These are phyloP conservation scores for Fusarium sororula DNA, from an alignment of 2,329 filamentous ascomycete genomes.

Conservation along the genomic window DNA sequence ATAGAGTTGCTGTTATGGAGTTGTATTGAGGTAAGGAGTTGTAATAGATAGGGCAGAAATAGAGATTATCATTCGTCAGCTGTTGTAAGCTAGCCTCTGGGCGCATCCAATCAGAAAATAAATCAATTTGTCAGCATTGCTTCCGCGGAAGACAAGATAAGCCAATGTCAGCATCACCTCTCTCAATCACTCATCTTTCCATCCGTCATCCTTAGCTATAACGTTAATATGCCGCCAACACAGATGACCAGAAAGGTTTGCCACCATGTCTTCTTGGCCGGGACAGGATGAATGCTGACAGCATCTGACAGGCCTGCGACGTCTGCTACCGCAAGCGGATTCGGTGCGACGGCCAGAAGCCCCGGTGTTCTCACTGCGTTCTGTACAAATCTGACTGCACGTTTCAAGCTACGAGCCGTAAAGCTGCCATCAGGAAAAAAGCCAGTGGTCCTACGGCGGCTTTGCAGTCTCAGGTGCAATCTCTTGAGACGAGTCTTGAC, in stretches of 20 bases:
- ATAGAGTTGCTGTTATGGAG: no score
- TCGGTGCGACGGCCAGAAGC: conserved; percentile 19
- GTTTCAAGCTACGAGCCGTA: neutral
- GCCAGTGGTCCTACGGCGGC: rapidly evolving
- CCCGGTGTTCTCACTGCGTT: conserved; percentile 18
- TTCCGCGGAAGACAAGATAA: conserved; percentile 1
- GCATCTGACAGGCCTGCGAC: conserved; percentile 10
- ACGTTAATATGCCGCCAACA: neutral
- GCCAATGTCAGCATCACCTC: neutral
- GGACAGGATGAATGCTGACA: neutral
- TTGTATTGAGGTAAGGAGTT: no score
- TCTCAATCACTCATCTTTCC: no score
- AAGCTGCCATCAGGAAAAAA: neutral
- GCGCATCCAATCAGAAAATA: rapidly evolving
- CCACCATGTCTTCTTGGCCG: rapidly evolving
- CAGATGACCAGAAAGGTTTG: neutral
- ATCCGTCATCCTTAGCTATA: neutral
- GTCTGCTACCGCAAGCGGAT: conserved; percentile 29
- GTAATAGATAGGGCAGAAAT: neutral
- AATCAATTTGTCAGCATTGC: neutral
- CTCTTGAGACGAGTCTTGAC: neutral
- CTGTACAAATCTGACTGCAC: conserved; percentile 3
- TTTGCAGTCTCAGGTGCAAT: neutral
- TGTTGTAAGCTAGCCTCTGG: rapidly evolving
- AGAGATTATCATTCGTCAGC: rapidly evolving